phyloP scores from a whole-genome alignment of 306 rosid species.

The Trifolium subterraneum region DNA sequence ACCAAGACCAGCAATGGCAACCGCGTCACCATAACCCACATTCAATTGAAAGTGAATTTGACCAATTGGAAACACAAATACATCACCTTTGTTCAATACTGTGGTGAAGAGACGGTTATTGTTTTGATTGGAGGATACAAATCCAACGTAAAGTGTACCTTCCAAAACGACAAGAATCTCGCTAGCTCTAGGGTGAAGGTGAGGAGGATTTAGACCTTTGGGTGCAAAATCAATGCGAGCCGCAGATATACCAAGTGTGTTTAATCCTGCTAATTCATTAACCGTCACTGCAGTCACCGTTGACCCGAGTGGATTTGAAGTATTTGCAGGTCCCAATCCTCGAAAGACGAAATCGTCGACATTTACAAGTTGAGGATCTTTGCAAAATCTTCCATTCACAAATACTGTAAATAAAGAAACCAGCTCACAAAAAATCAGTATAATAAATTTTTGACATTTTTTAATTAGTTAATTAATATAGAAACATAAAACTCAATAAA shows the following conservation, averaged over 20 bases:
- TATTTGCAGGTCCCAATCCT: constrained; percentile 33
- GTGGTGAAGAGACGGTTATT: constrained; percentile 39
- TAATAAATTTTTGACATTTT: neutral
- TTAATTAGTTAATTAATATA: neutral
- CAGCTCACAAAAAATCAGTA: neutral
- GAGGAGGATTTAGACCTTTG: constrained; percentile 44
- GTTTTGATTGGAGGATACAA: constrained; percentile 39
- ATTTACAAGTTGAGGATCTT: constrained; percentile 41
- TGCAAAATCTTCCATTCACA: constrained; percentile 43
- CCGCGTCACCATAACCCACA: constrained; percentile 41
- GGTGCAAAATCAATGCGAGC: constrained; percentile 47
- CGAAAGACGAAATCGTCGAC: constrained; percentile 40
- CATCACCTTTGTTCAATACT: constrained; percentile 45
- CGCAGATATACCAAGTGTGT: constrained; percentile 47
- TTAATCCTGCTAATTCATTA: constrained; percentile 39
- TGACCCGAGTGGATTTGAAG: constrained; percentile 42
- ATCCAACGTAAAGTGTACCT: constrained; percentile 46
- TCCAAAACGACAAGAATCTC: constrained; percentile 44
- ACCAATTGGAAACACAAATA: constrained; percentile 46
- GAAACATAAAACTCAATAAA: neutral
- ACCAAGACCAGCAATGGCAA: constrained; percentile 44
- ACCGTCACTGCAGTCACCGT: constrained; percentile 18
- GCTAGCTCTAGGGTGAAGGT: constrained; percentile 43
- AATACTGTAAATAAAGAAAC: constrained; percentile 17
- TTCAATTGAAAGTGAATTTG: constrained; percentile 30